A percentile compares a stretch with the other conserved stretches of the same genome.
Evolutionary conservation across 2,329 filamentous ascomycete species (phyloP).

Genomic region (Monosporascus sp.): DNA sequence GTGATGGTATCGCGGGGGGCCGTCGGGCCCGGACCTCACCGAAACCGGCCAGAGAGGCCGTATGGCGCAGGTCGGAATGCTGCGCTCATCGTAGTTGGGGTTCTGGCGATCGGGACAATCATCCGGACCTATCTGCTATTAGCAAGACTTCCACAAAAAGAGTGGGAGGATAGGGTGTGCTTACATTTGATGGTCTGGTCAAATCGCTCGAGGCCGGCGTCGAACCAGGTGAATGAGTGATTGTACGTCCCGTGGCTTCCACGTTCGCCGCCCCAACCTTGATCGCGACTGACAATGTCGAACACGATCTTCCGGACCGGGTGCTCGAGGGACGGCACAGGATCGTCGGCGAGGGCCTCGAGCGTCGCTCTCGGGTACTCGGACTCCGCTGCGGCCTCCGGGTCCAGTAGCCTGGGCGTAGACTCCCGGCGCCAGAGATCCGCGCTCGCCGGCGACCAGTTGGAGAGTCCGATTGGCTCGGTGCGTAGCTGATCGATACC

Average conservation of each 20-base stretch:
- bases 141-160: conserved; percentile 1
- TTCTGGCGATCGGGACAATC: conserved; percentile 12
- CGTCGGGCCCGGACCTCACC: conserved; percentile 2
- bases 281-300: conserved; percentile 51
- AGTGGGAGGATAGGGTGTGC: not conserved
- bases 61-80: conserved; percentile 21
- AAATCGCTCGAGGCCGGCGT: conserved; percentile 54
- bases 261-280: conserved; percentile 46
- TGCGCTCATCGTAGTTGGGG: not conserved
- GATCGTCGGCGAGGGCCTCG: conserved; percentile 33
- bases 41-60: conserved; percentile 24
- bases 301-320: conserved; percentile 60
- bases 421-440: conserved; percentile 14
- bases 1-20: conserved; percentile 29
- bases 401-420: conserved; percentile 7
- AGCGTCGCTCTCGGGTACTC: conserved; percentile 29
- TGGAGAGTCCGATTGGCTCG: conserved; percentile 34
- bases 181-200: conserved; percentile 30
- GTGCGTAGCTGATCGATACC: conserved; percentile 31
- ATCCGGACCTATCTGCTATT: conserved; percentile 6
- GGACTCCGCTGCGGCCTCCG: conserved; percentile 14
- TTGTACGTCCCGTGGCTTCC: conserved; percentile 34
- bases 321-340: conserved; percentile 35
- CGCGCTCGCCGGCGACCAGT: conserved; percentile 19
- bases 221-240: conserved; percentile 58